Conservation (phyloP, 2,329 filamentous ascomycete genomes). For the Hypoxylon sp. region DNA sequence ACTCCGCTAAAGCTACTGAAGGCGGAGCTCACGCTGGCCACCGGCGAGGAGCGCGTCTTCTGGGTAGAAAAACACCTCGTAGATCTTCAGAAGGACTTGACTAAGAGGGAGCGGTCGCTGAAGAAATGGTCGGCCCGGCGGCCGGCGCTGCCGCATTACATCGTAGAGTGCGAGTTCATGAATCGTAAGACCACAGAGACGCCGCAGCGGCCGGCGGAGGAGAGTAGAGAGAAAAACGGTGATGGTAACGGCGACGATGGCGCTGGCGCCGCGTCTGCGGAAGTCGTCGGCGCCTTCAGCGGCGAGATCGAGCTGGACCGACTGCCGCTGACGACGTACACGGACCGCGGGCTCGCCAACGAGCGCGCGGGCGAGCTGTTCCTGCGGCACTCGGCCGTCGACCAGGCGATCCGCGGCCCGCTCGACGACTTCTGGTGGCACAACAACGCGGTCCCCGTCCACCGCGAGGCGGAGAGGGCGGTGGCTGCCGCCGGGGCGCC, state of each 20-base stretch:
- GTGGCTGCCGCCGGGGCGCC: not conserved
- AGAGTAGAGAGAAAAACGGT: not conserved
- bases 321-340: conserved; percentile 34
- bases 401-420: conserved; percentile 4
- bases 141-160: conserved; percentile 38
- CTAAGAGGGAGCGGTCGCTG: conserved; percentile 2
- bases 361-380: conserved; percentile 40
- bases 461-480: conserved; percentile 25
- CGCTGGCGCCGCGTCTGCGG: not conserved
- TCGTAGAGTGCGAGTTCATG: conserved; percentile 45
- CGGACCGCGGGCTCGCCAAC: conserved; percentile 42
- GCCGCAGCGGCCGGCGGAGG: not conserved
- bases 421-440: conserved; percentile 43
- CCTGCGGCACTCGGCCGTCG: conserved; percentile 32
- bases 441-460: conserved; percentile 25
- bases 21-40: conserved; percentile 34
- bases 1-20: conserved; percentile 31
- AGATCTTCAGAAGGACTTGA: conserved; percentile 18
- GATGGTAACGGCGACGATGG: not conserved
- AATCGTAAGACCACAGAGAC: conserved; percentile 10
- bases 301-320: conserved; percentile 31
- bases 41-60: conserved; percentile 34
- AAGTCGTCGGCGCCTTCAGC: conserved; percentile 8
- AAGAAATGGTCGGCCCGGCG: conserved; percentile 37
- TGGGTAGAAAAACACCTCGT: conserved; percentile 43